These are phyloP conservation scores for Epichloe coenophiala DNA, from an alignment of 2,329 filamentous ascomycete species.

Conservation along the genomic window DNA sequence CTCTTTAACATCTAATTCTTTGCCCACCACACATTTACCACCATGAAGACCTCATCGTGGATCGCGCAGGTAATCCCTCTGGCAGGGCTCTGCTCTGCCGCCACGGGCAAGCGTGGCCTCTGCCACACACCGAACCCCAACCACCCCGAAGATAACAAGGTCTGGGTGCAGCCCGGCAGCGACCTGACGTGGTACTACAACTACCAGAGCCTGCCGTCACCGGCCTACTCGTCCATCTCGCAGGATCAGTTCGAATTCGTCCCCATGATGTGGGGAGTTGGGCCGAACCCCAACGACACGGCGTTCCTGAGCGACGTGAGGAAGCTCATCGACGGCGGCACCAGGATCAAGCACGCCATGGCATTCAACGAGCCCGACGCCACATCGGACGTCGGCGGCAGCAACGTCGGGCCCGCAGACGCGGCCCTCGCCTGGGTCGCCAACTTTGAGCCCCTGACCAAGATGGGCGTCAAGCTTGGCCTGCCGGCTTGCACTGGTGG, in stretches of 20 bases:
- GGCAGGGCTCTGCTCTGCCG: slow-evolving; percentile 13
- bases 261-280: slow-evolving; percentile 65
- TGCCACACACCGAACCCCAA: slow-evolving; percentile 47
- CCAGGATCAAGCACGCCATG: slow-evolving; percentile 55
- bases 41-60: neutral
- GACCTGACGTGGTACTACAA: slow-evolving; percentile 80
- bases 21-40: neutral
- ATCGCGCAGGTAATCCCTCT: slow-evolving; percentile 9
- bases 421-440: slow-evolving; percentile 59
- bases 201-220: slow-evolving; percentile 46
- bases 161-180: slow-evolving; percentile 45
- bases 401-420: slow-evolving; percentile 39
- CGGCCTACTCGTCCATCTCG: slow-evolving; percentile 31
- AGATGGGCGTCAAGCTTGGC: slow-evolving; percentile 52
- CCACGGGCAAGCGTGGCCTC: slow-evolving; percentile 53
- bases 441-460: slow-evolving; percentile 55
- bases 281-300: slow-evolving; percentile 33
- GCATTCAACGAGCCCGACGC: slow-evolving; percentile 71
- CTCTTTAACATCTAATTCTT: neutral
- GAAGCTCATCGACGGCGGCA: slow-evolving; percentile 33
- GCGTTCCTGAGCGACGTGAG: slow-evolving; percentile 49
- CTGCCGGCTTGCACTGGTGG: slow-evolving; percentile 57
- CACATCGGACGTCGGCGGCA: slow-evolving; percentile 41
- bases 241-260: slow-evolving; percentile 57
- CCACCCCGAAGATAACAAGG: slow-evolving; percentile 45